Conservation (phyloP, 345 rosid species). For the Bruguiera gymnorhiza region DNA sequence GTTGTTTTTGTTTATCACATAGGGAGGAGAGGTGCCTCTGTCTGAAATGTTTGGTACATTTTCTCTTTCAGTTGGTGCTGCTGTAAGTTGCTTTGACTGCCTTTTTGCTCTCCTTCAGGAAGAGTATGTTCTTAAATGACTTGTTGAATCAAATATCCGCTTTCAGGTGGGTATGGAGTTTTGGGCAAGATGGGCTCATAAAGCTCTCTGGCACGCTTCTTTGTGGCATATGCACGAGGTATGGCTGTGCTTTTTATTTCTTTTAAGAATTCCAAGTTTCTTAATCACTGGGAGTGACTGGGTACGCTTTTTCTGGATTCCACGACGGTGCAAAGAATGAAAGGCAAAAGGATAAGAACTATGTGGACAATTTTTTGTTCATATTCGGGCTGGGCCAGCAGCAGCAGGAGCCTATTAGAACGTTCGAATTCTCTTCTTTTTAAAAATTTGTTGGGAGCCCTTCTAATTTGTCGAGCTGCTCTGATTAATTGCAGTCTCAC, state of each 20-base stretch:
- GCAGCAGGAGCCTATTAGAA: too few species aligned
- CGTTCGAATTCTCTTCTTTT: too few species aligned
- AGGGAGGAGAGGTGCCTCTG: constrained; percentile 48
- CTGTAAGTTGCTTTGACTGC: constrained; percentile 33
- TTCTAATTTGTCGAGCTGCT: not conserved
- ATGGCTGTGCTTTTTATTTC: not conserved
- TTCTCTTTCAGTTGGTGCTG: constrained; percentile 57
- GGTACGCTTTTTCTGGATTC: not conserved
- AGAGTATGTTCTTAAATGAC: too few species aligned
- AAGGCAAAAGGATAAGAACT: too few species aligned
- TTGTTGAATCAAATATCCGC: not conserved
- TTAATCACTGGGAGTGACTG: not conserved
- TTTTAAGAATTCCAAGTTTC: not conserved
- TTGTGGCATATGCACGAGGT: constrained; percentile 79
- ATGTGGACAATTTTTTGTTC: too few species aligned
- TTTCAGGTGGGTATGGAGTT: constrained; percentile 66
- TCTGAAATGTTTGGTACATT: constrained; percentile 56
- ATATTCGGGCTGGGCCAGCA: too few species aligned
- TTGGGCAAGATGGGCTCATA: constrained; percentile 83
- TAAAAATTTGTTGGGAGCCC: not conserved
- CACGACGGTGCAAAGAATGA: too few species aligned
- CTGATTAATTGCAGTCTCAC: constrained; percentile 46
- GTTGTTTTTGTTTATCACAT: not conserved
- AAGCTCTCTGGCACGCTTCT: constrained; percentile 64
- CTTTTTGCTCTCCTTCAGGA: not conserved